A percentile compares a stretch with the other conserved stretches of the same genome.
These are phyloP conservation scores for Vaccinium myrtillus DNA, from an alignment of 148 eudicot genomes.

Conservation along the genomic window DNA sequence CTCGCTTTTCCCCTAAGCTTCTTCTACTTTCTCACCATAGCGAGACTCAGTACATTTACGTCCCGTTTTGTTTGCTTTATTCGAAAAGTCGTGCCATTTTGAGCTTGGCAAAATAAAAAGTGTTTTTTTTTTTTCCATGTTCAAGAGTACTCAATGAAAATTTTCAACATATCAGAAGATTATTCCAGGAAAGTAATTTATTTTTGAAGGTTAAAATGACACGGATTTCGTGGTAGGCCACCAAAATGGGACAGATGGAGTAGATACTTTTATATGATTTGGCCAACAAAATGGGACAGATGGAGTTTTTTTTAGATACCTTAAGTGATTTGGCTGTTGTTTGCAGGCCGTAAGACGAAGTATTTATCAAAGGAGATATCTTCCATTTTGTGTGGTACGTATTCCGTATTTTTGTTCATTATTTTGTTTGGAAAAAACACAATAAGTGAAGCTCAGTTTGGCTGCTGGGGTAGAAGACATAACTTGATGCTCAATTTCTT, in stretches of 20 bases:
- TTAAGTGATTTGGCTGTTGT: neutral
- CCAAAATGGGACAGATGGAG: neutral
- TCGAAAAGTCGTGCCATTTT: neutral
- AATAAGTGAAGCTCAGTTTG: neutral
- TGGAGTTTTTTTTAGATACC: neutral
- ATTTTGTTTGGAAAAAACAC: neutral
- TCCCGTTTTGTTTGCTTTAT: neutral
- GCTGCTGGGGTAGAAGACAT: too few relatives aligned
- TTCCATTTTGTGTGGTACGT: conserved; percentile 49
- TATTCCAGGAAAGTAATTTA: neutral
- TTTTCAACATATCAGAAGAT: too few relatives aligned
- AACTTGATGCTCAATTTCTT: too few relatives aligned
- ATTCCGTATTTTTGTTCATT: neutral
- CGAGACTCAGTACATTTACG: neutral
- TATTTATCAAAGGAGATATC: conserved; percentile 32
- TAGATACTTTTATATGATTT: neutral
- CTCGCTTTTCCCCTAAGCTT: neutral
- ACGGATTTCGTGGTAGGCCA: neutral
- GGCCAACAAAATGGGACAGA: too few relatives aligned
- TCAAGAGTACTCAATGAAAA: neutral
- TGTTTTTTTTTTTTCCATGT: neutral
- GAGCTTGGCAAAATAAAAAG: neutral
- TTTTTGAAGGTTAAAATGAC: neutral
- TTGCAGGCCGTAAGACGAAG: conserved; percentile 37
- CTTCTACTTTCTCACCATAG: neutral